Base-by-base conservation (phyloP, 306 rosid species). In the Prunus persica region DNA sequence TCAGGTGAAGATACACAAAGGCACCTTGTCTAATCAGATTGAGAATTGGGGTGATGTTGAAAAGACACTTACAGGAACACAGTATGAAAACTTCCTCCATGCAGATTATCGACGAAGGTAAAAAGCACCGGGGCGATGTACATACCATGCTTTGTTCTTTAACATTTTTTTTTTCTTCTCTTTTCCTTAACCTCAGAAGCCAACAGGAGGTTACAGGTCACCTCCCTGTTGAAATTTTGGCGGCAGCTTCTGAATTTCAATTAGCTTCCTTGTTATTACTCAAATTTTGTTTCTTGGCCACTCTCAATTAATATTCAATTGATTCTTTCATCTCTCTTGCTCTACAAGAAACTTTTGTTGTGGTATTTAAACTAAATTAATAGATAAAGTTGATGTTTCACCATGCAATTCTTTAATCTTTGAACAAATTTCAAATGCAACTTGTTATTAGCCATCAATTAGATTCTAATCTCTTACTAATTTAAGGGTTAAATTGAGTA, bases 1-100 rank as follows among this genome's bases (percentile, higher is more conserved):
- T 27, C 99, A 96, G 54, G 99, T 96, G 83, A 96, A 91, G 91
- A 96, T 96, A 80, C 99, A 96, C 72, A 89, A 81, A 64, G 99
- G 98, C 9, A 64, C 90, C 2, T 82, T 92, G 78, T 84, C 91
- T 28, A 75, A 76, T 66, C 97, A 91, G 76, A 78, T 96, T 43
- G 86, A 81, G 76, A 92, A 96, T 32, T 88, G 93, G 93, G 77
- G 86, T 10, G 88, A 96, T 20, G 77, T 96, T 49, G 79, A 65
- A 73, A 91, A 86, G 85, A 74, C 87, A 14, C 87, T 96, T 67
- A 77, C 52, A 1, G 93, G 97, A 55, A 92, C 98, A 60, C 87
- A 61, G 10, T 96, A 79, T 19, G 92, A 92, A 76, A 87, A 72
- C 72, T 92, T 80, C 74, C 86, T 92, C 46, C 79, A 70, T 15